Percentiles rank a stretch among this genome's conserved stretches.
These are phyloP conservation scores for Panus rudis DNA, from an alignment of 768 basidiomycete species.

Conservation along the genomic window DNA sequence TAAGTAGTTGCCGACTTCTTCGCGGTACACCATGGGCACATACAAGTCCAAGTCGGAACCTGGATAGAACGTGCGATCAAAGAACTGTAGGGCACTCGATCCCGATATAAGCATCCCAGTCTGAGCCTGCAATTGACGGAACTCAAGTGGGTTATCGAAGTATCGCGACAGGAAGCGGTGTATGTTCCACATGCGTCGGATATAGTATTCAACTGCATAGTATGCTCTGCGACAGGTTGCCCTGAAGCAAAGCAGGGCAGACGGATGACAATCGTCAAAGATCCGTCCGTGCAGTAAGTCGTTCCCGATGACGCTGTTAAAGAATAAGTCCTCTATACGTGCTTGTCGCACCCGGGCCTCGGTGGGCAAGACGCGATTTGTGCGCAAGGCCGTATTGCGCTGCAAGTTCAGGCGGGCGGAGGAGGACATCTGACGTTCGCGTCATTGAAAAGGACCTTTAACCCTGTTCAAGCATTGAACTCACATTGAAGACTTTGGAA, in stretches of 20 bases:
- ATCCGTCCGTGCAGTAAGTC: conserved; percentile 9
- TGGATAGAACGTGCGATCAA: conserved; percentile 37
- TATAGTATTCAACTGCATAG: conserved; percentile 16
- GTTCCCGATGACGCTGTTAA: conserved; percentile 2
- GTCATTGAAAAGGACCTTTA: too few relatives aligned
- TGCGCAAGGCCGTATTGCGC: too few relatives aligned
- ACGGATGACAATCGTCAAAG: conserved; percentile 8
- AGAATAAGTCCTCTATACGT: neutral
- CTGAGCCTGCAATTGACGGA: conserved; percentile 35
- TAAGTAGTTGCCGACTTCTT: conserved; percentile 31
- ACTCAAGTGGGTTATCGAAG: conserved; percentile 29
- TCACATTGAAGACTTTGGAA: too few relatives aligned
- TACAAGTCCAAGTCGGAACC: conserved; percentile 50
- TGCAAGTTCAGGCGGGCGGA: too few relatives aligned
- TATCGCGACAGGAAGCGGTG: conserved; percentile 29
- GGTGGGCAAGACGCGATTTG: too few relatives aligned
- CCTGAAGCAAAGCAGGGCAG: conserved; percentile 8
- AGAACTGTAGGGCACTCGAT: conserved; percentile 45
- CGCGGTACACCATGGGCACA: conserved; percentile 24
- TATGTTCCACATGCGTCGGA: conserved; percentile 27
- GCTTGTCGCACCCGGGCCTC: too few relatives aligned
- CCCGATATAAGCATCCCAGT: conserved; percentile 48
- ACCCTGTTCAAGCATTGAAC: too few relatives aligned
- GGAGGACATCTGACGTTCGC: too few relatives aligned
- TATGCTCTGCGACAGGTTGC: conserved; percentile 14